A percentile compares a stretch with the other conserved stretches of the same genome.
These are phyloP conservation scores for Phlebiopsis gigantea DNA, from an alignment of 768 basidiomycete genomes.

Conservation along the genomic window DNA sequence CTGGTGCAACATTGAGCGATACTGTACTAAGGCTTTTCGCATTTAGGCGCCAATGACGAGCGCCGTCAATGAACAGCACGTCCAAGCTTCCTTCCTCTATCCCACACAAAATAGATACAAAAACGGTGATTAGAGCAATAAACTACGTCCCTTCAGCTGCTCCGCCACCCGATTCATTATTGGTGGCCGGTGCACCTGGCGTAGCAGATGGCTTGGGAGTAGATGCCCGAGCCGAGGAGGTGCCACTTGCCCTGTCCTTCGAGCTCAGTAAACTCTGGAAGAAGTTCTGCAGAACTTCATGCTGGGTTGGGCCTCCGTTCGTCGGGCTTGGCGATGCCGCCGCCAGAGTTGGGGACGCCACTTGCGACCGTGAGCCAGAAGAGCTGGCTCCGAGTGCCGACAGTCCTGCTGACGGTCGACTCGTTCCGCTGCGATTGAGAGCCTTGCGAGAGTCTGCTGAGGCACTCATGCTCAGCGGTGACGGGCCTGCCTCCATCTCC, in stretches of 20 bases:
- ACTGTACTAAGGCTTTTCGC: no score
- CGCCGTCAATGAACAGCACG: no score
- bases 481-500: conserved; percentile 70
- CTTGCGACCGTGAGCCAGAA: conserved; percentile 15
- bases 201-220: neutral
- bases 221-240: conserved; percentile 12
- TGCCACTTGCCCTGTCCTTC: conserved; percentile 46
- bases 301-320: conserved; percentile 59
- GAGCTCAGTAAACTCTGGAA: conserved; percentile 77
- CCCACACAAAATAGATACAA: neutral
- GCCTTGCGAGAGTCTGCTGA: conserved; percentile 30
- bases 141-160: conserved; percentile 1
- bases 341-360: conserved; percentile 25
- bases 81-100: neutral
- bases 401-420: conserved; percentile 15
- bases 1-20: no score
- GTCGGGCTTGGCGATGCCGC: conserved; percentile 36
- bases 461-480: conserved; percentile 23
- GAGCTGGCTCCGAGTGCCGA: conserved; percentile 16
- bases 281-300: conserved; percentile 83
- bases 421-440: conserved; percentile 11
- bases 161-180: neutral
- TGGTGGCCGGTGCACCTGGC: neutral
- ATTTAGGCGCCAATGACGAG: no score
- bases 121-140: neutral